Percentiles rank a stretch among this genome's conserved stretches.
Conservation (phyloP, 768 basidiomycete genomes). For the Mycena kentingensis region DNA sequence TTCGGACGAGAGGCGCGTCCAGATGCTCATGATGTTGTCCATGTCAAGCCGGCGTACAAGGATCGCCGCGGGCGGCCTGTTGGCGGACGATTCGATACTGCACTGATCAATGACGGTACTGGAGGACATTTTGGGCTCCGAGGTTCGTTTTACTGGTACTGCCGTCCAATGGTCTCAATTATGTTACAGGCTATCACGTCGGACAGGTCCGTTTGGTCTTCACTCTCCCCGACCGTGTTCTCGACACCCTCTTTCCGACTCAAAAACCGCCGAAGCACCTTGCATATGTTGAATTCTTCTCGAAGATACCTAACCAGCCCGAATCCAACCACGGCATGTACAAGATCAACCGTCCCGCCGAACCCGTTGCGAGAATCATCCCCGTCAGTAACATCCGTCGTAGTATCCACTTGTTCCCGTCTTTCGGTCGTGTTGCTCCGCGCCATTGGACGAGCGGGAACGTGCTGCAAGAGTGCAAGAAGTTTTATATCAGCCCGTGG, state of each 20-base stretch:
- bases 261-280: slow-evolving; percentile 22
- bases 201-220: slow-evolving; percentile 19
- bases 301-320: slow-evolving; percentile 9
- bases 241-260: background rate
- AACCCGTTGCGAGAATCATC: slow-evolving; percentile 13
- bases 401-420: slow-evolving; percentile 27
- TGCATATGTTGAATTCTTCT: slow-evolving; percentile 35
- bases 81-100: slow-evolving; percentile 39
- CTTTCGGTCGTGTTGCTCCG: slow-evolving; percentile 22
- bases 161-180: background rate
- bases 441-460: slow-evolving; percentile 27
- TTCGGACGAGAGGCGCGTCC: slow-evolving; percentile 6
- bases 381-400: slow-evolving; percentile 19
- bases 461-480: slow-evolving; percentile 10
- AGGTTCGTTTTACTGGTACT: slow-evolving; percentile 13
- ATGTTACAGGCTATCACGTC: slow-evolving; percentile 27
- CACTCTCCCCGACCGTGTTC: background rate
- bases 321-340: slow-evolving; percentile 16
- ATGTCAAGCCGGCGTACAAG: slow-evolving; percentile 24
- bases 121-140: slow-evolving; percentile 12
- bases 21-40: slow-evolving; percentile 17
- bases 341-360: background rate
- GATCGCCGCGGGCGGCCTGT: slow-evolving; percentile 17
- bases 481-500: slow-evolving; percentile 11
- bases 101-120: slow-evolving; percentile 25